Percentiles rank a stretch among this genome's conserved stretches.
These are phyloP conservation scores for Pyricularia sp. DNA, from an alignment of 2,329 filamentous ascomycete genomes.

Conservation along the genomic window DNA sequence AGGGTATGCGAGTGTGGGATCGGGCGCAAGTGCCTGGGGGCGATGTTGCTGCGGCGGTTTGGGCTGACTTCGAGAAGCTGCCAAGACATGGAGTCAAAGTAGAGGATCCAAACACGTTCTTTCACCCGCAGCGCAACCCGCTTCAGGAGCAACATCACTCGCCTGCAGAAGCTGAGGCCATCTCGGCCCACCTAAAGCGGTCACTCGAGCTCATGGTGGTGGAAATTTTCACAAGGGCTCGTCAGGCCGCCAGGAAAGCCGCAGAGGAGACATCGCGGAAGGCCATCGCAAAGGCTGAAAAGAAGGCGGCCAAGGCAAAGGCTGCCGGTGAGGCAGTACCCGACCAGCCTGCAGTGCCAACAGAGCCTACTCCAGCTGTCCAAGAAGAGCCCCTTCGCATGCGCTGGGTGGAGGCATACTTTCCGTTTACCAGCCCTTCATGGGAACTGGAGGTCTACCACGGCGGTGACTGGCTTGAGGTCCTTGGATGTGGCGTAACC, in stretches of 20 bases:
- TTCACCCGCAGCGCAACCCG: constrained; percentile 72
- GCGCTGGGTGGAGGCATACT: constrained; percentile 94
- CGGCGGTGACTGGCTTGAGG: constrained; percentile 90
- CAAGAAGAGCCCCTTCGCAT: constrained; percentile 68
- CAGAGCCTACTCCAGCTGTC: constrained; percentile 9
- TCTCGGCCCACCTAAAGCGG: constrained; percentile 78
- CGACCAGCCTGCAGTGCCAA: background rate
- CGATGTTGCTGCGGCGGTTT: constrained; percentile 56
- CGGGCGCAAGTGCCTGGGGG: constrained; percentile 47
- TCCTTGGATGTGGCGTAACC: constrained; percentile 86
- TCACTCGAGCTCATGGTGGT: constrained; percentile 85
- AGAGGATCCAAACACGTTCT: constrained; percentile 73
- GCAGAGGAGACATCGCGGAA: constrained; percentile 17
- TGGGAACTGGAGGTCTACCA: constrained; percentile 97
- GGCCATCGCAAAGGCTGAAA: background rate
- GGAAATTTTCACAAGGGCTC: constrained; percentile 75
- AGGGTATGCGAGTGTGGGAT: constrained; percentile 87
- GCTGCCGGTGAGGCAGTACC: background rate
- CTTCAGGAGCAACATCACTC: constrained; percentile 65
- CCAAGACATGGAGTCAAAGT: constrained; percentile 68
- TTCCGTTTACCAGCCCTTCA: constrained; percentile 90
- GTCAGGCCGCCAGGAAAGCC: constrained; percentile 48
- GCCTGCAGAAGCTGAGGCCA: constrained; percentile 68
- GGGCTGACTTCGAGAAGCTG: constrained; percentile 59
- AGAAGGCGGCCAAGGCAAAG: background rate